phyloP scores from a whole-genome alignment of 305 asterid species.

The Plantago coronopus region DNA sequence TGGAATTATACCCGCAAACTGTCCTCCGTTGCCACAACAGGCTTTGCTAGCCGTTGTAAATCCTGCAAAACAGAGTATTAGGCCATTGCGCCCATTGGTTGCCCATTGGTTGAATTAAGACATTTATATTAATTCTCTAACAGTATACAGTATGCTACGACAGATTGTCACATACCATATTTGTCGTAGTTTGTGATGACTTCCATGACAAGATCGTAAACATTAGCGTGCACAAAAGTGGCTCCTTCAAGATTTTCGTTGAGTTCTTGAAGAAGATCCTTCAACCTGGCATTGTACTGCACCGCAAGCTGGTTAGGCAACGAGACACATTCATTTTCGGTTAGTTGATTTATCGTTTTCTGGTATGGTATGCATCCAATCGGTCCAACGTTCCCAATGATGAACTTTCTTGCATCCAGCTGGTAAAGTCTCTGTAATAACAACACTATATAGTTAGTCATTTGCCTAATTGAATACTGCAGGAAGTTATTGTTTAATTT shows the following conservation, averaged over 20 bases:
- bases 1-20: constrained; percentile 79
- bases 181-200: constrained; percentile 65
- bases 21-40: constrained; percentile 93
- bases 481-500: no score
- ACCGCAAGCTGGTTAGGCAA: constrained; percentile 75
- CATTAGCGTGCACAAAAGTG: constrained; percentile 73
- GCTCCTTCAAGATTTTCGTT: constrained; percentile 66
- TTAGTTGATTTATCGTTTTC: constrained; percentile 70
- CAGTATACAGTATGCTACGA: not conserved
- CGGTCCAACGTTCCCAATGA: constrained; percentile 89
- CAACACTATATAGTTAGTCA: not conserved
- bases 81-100: not conserved
- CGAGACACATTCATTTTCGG: constrained; percentile 57
- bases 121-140: not conserved
- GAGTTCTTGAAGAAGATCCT: constrained; percentile 49
- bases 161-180: constrained; percentile 44
- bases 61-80: constrained; percentile 37
- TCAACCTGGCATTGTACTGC: constrained; percentile 64
- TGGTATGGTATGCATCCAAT: constrained; percentile 95
- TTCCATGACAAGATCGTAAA: constrained; percentile 82
- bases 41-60: constrained; percentile 62
- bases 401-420: constrained; percentile 76
- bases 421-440: constrained; percentile 63
- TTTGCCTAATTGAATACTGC: no score
- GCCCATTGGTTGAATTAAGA: no score